Conservation (phyloP, 495 filamentous ascomycete species). For the Xylaria scruposa region DNA sequence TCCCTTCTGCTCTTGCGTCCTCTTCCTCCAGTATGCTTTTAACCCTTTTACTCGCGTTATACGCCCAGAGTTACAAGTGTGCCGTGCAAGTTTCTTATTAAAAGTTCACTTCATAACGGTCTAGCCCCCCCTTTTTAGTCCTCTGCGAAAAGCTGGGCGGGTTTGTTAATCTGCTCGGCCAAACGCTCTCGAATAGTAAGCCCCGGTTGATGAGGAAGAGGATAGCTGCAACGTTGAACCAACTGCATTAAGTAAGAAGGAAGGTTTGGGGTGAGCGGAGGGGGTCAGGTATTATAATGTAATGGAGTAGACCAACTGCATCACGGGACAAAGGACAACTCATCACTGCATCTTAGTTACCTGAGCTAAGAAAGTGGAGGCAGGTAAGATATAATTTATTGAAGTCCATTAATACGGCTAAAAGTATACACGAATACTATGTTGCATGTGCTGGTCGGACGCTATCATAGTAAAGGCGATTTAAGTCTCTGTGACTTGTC, state of each 20-base stretch:
- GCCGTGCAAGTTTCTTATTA: not conserved
- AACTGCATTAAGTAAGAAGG: slow-evolving; percentile 26
- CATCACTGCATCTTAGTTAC: slow-evolving; percentile 20
- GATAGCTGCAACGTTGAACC: slow-evolving; percentile 25
- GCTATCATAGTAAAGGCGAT: not conserved
- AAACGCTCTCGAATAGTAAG: not conserved
- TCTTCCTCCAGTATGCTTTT: not conserved
- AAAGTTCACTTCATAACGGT: not conserved
- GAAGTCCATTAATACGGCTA: not conserved
- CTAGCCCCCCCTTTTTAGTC: not conserved
- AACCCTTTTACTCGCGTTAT: not conserved
- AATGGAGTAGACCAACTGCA: slow-evolving; percentile 21
- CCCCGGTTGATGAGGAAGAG: slow-evolving; percentile 6
- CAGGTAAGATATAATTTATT: not conserved
- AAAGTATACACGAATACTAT: not conserved
- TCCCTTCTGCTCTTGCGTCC: not conserved
- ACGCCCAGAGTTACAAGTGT: not conserved
- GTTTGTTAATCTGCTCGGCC: not conserved
- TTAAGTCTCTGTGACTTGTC: not conserved
- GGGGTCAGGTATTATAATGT: slow-evolving; percentile 12
- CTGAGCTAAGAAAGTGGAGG: slow-evolving; percentile 13
- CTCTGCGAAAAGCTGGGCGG: not conserved
- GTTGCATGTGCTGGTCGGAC: not conserved
- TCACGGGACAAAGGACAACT: slow-evolving; percentile 15
- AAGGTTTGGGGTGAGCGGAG: slow-evolving; percentile 8